Evolutionary conservation across 192 early-diverging fungal genomes (phyloP).

Genomic region (Coemansia biformis): DNA sequence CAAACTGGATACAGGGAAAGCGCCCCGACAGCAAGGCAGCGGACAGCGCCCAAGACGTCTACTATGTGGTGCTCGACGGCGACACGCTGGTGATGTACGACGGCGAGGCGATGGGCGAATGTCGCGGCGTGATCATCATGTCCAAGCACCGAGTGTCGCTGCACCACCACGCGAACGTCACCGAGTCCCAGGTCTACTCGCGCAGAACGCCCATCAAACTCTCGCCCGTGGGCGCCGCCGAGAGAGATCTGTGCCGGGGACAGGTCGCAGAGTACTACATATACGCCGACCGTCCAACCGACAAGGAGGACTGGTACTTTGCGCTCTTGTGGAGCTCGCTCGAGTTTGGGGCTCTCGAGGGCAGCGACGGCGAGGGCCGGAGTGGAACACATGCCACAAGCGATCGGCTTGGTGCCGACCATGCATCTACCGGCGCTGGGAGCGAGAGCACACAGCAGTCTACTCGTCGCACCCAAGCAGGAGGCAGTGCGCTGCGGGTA

Average conservation of each 20-base stretch:
- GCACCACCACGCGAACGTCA: constrained; percentile 43
- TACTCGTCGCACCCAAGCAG: not conserved
- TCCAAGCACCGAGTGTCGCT: constrained; percentile 60
- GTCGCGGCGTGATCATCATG: constrained; percentile 72
- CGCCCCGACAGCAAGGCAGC: constrained; percentile 14
- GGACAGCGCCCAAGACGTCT: constrained; percentile 43
- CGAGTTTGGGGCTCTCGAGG: constrained; percentile 17
- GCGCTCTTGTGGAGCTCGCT: constrained; percentile 67
- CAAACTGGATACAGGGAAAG: constrained; percentile 43
- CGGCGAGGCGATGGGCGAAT: constrained; percentile 67
- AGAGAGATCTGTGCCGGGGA: constrained; percentile 12
- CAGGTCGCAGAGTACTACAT: constrained; percentile 54
- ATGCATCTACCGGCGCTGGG: too few species aligned
- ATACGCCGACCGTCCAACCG: constrained; percentile 55
- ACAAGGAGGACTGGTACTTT: constrained; percentile 91
- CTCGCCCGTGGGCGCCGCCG: constrained; percentile 18
- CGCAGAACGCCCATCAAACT: constrained; percentile 53
- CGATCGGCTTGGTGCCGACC: too few species aligned
- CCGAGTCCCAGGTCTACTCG: constrained; percentile 63
- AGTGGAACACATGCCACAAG: too few species aligned
- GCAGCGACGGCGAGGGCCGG: constrained; percentile 25
- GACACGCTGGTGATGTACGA: constrained; percentile 81
- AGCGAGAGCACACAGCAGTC: not conserved
- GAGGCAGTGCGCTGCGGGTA: not conserved
- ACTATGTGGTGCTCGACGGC: constrained; percentile 72